Evolutionary conservation across 192 early-diverging fungal genomes (phyloP).

Genomic region (Coemansia sp.): DNA sequence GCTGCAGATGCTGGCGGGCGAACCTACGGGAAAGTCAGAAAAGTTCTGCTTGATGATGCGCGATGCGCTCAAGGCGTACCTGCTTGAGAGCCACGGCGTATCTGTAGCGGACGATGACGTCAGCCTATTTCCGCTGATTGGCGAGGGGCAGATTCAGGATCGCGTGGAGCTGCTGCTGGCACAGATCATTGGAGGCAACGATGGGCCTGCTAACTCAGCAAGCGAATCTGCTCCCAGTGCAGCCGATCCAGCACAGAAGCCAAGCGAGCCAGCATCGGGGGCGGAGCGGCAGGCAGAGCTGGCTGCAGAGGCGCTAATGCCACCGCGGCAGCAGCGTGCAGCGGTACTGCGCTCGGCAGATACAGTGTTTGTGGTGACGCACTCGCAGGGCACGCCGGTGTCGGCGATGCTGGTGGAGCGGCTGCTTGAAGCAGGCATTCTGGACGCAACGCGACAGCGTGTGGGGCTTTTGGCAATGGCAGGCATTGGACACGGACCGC

Average conservation of each 20-base stretch:
- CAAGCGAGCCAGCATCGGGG: not conserved
- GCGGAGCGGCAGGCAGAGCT: slow-evolving; percentile 24
- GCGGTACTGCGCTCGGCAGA: slow-evolving; percentile 55
- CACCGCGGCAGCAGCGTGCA: slow-evolving; percentile 20
- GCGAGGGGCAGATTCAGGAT: slow-evolving; percentile 88
- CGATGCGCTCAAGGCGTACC: slow-evolving; percentile 60
- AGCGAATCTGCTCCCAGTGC: not conserved
- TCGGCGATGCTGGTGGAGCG: slow-evolving; percentile 73
- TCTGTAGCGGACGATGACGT: slow-evolving; percentile 54
- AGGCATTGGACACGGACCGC: slow-evolving; percentile 87
- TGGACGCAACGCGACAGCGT: slow-evolving; percentile 69
- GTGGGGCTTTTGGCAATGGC: slow-evolving; percentile 88
- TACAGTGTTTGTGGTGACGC: slow-evolving; percentile 84
- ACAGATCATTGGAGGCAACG: slow-evolving; percentile 54
- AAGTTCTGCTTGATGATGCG: slow-evolving; percentile 91
- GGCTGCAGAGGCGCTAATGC: slow-evolving; percentile 40
- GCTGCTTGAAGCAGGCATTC: slow-evolving; percentile 65
- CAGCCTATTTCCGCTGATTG: slow-evolving; percentile 80
- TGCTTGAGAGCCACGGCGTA: slow-evolving; percentile 55
- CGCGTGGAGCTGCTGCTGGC: slow-evolving; percentile 80
- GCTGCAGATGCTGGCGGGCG: slow-evolving; percentile 76
- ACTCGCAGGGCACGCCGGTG: slow-evolving; percentile 93
- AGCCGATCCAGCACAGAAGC: slow-evolving; percentile 8
- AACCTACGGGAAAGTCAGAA: slow-evolving; percentile 88
- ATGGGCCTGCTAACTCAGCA: too few species aligned